A percentile compares a stretch with the other conserved stretches of the same genome.
Conservation (phyloP, 192 early-diverging fungal genomes). For the Geranomyces michiganensis region DNA sequence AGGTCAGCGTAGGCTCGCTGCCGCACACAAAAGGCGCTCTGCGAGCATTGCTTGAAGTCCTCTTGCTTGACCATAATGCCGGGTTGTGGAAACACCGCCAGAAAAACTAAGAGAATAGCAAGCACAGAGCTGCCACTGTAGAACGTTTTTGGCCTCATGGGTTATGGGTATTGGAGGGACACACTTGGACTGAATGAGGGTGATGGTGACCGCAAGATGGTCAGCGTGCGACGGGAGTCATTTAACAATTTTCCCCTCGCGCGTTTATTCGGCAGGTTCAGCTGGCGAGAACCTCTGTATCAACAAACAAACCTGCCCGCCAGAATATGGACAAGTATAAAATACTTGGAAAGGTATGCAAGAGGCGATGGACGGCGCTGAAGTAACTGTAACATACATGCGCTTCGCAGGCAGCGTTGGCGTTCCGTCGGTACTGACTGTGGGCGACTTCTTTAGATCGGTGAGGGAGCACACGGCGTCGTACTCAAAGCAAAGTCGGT, state of each 20-base stretch:
- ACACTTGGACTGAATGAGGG: no score
- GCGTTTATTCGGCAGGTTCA: no score
- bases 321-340: conserved; percentile 15
- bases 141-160: no score
- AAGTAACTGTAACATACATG: not conserved
- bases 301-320: no score
- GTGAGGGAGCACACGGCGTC: conserved; percentile 60
- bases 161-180: no score
- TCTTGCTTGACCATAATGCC: conserved; percentile 48
- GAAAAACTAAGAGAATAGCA: not conserved
- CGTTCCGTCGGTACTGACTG: not conserved
- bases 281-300: no score
- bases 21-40: conserved; percentile 85
- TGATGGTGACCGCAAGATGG: no score
- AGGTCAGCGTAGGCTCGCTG: conserved; percentile 84
- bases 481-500: conserved; percentile 58
- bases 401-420: not conserved
- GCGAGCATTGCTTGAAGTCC: conserved; percentile 90
- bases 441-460: conserved; percentile 39
- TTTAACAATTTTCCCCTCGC: no score
- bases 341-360: conserved; percentile 17
- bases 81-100: not conserved
- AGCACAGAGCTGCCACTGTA: no score
- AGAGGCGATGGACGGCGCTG: not conserved
- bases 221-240: no score